These are phyloP conservation scores for Litsea cubeba DNA, from an alignment of 164 flowering plant genomes.

Conservation along the genomic window DNA sequence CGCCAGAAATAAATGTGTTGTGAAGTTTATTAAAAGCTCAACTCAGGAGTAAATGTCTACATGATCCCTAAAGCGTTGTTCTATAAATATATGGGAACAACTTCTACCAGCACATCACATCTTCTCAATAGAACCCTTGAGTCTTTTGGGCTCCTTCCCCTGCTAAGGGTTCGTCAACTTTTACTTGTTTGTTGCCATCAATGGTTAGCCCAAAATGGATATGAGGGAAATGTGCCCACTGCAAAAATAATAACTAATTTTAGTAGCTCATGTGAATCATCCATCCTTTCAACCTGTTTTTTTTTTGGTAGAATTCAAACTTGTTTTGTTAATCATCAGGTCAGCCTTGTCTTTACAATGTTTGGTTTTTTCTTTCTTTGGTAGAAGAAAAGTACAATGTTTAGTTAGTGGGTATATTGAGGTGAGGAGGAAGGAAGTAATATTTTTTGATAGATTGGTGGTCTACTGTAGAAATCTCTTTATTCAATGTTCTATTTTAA, in stretches of 20 bases:
- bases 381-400: too few relatives aligned
- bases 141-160: constrained; percentile 22
- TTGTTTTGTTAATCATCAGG: too few relatives aligned
- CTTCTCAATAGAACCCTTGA: constrained; percentile 18
- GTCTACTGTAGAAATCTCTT: too few relatives aligned
- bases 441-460: too few relatives aligned
- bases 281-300: too few relatives aligned
- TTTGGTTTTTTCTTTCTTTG: too few relatives aligned
- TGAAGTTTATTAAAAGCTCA: constrained; percentile 7
- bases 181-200: constrained; percentile 30
- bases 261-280: background rate
- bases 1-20: constrained; percentile 1
- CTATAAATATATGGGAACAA: background rate
- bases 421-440: too few relatives aligned
- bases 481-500: background rate
- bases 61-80: background rate
- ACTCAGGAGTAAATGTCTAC: background rate
- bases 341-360: too few relatives aligned
- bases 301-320: too few relatives aligned
- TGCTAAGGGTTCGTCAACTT: constrained; percentile 19
- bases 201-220: constrained; percentile 40
- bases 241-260: constrained; percentile 11
- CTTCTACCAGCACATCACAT: background rate
- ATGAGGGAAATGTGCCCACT: constrained; percentile 63
- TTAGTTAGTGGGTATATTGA: too few relatives aligned